phyloP scores from a whole-genome alignment of 1,284 basidiomycete genomes.

The Ustilago shanxiensis region DNA sequence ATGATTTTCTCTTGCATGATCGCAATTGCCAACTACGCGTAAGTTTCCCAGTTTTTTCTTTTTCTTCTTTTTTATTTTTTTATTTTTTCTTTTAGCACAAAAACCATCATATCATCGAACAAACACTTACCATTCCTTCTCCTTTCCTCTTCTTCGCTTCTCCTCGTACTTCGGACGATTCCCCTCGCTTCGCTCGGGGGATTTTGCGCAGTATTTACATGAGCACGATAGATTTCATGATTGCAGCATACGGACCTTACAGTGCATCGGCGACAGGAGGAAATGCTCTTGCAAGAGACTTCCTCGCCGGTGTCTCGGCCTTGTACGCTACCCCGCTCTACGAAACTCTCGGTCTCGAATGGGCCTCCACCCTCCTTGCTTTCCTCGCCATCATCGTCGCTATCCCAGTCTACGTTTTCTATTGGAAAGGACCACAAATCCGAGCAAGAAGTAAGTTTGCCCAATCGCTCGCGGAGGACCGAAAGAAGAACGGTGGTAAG shows the following conservation, averaged over 20 bases:
- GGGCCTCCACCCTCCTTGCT: constrained; percentile 71
- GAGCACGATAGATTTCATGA: constrained; percentile 71
- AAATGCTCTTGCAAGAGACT: constrained; percentile 67
- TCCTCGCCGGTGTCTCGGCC: constrained; percentile 71
- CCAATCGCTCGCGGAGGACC: constrained; percentile 67
- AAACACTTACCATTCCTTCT: not conserved
- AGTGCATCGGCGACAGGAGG: constrained; percentile 70
- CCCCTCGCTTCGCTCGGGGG: not conserved
- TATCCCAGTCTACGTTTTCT: constrained; percentile 72
- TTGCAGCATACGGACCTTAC: constrained; percentile 71
- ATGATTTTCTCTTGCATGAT: constrained; percentile 71
- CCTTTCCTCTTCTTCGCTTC: not conserved
- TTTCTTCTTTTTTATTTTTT: no score
- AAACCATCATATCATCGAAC: not conserved
- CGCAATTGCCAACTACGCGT: constrained; percentile 70
- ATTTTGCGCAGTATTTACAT: constrained; percentile 46
- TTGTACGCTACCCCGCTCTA: constrained; percentile 71
- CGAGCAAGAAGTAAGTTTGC: constrained; percentile 71
- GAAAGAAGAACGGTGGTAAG: constrained; percentile 58
- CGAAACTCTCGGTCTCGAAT: constrained; percentile 67
- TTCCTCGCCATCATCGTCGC: constrained; percentile 70
- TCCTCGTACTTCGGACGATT: no score
- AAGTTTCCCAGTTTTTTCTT: no score
- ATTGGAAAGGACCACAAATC: constrained; percentile 70
- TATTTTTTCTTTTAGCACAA: no score